These are phyloP conservation scores for Jimgerdemannia flammicorona DNA, from an alignment of 192 early-diverging fungal genomes.

Conservation along the genomic window DNA sequence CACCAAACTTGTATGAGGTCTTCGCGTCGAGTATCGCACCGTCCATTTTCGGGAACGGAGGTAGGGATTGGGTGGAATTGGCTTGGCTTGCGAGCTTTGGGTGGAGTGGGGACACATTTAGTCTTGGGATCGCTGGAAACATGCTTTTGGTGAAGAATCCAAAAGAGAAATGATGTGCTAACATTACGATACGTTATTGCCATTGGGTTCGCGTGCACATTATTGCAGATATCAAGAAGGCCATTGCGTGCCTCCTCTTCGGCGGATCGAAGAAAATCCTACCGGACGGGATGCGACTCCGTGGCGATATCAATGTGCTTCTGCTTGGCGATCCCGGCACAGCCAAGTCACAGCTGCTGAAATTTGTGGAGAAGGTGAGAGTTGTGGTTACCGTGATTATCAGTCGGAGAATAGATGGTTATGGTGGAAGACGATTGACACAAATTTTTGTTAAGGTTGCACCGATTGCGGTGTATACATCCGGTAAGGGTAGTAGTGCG, in stretches of 20 bases:
- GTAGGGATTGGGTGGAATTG: constrained; percentile 32
- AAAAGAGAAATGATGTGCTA: background rate
- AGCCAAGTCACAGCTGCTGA: constrained; percentile 96
- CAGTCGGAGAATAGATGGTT: background rate
- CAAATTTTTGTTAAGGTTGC: constrained; percentile 49
- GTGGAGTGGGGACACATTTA: no score
- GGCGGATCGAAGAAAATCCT: constrained; percentile 95
- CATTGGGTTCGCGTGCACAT: background rate
- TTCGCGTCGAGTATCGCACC: constrained; percentile 95
- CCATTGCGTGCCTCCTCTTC: constrained; percentile 92
- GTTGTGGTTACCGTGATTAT: background rate
- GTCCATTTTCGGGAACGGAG: constrained; percentile 90
- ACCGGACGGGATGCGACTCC: constrained; percentile 93
- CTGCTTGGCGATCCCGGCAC: constrained; percentile 98
- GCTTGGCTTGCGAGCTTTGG: background rate
- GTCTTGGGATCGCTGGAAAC: no score
- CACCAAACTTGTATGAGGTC: constrained; percentile 83
- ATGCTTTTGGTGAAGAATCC: background rate
- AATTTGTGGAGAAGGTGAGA: constrained; percentile 94
- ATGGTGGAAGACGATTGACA: background rate
- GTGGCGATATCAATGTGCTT: constrained; percentile 98
- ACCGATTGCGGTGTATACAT: constrained; percentile 98
- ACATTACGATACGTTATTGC: background rate
- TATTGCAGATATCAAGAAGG: constrained; percentile 89
- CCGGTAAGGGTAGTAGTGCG: constrained; percentile 97